phyloP scores from a whole-genome alignment of 2,329 filamentous ascomycete species.

The Ophiostoma sp. region DNA sequence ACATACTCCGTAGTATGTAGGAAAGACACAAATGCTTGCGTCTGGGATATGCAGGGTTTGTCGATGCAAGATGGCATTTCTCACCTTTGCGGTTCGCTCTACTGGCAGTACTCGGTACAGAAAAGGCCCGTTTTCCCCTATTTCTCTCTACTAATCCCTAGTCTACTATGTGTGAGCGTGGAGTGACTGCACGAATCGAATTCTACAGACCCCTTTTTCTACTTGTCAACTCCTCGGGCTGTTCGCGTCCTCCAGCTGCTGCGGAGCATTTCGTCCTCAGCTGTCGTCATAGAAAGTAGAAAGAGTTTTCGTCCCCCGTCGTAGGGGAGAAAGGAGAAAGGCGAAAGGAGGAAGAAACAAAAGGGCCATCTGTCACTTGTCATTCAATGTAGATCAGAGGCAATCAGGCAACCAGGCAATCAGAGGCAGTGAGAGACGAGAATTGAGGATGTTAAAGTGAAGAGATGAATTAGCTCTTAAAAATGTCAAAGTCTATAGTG shows the following conservation, averaged over 20 bases:
- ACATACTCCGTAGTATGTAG: too few relatives aligned
- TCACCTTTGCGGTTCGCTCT: constrained; percentile 6
- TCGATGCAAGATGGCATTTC: neutral
- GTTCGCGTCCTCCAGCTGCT: neutral
- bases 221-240: neutral
- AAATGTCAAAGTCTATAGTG: constrained; percentile 17
- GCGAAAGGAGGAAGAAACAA: too few relatives aligned
- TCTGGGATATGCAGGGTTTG: neutral
- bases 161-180: too few relatives aligned
- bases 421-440: neutral
- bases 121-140: constrained; percentile 9
- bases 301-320: neutral
- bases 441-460: neutral
- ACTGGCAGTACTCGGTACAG: neutral
- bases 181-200: neutral
- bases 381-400: neutral
- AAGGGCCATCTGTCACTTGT: too few relatives aligned
- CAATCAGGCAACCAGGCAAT: neutral
- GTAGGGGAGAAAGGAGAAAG: neutral
- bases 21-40: neutral
- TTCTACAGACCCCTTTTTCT: neutral
- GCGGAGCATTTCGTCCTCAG: constrained; percentile 2
- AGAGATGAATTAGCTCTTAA: neutral
- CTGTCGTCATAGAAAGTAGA: neutral
- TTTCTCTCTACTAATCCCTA: neutral